phyloP scores from a whole-genome alignment of 2,329 filamentous ascomycete genomes.

The Pseudocercospora ulei region DNA sequence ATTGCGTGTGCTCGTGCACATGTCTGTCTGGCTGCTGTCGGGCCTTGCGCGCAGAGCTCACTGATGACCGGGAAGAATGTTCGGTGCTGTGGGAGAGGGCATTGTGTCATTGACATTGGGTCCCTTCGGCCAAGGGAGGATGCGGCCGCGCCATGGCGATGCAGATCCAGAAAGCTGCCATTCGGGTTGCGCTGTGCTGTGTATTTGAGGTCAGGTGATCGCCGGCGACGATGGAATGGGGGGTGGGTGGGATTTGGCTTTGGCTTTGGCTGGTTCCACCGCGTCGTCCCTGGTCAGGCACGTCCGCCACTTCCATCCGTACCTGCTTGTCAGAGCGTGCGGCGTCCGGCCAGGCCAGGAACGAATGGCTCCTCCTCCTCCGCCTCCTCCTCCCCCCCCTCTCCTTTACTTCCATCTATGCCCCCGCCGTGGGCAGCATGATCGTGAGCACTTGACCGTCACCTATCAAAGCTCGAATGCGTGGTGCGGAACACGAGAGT shows the following conservation, averaged over 20 bases:
- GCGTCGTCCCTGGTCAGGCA: conserved; percentile 1
- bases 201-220: no score
- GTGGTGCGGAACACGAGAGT: conserved; percentile 1
- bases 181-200: conserved; percentile 31
- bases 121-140: conserved; percentile 55
- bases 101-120: conserved; percentile 52
- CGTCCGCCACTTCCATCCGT: neutral
- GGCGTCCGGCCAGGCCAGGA: conserved; percentile 1
- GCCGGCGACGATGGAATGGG: neutral
- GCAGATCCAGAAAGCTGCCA: conserved; percentile 42
- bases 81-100: conserved; percentile 57
- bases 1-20: conserved; percentile 33
- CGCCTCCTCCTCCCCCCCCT: no score
- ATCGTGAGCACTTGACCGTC: conserved; percentile 2
- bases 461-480: conserved; percentile 5
- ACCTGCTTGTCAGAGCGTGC: conserved; percentile 5
- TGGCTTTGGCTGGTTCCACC: neutral
- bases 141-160: conserved; percentile 54
- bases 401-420: neutral
- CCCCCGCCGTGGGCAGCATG: neutral
- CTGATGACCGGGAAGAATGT: conserved; percentile 60
- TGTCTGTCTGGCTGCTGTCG: conserved; percentile 33
- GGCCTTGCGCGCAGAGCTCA: conserved; percentile 48
- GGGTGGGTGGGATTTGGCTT: neutral
- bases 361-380: conserved; percentile 7